phyloP scores from a whole-genome alignment of 805 yeast genomes.

The Yarrowia sp. region DNA sequence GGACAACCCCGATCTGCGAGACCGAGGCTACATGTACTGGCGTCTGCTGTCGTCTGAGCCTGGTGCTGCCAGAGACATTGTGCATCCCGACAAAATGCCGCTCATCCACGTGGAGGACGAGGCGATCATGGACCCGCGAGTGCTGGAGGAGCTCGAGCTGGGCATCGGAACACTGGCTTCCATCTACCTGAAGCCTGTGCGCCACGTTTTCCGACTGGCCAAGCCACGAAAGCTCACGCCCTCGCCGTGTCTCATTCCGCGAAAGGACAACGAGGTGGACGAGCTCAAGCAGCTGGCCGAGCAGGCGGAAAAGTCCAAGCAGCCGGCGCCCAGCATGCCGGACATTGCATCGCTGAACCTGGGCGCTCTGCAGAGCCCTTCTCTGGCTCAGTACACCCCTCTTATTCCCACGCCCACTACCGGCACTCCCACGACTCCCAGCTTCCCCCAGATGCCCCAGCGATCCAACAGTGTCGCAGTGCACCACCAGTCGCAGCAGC shows the following conservation, averaged over 20 bases:
- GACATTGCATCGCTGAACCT: background rate
- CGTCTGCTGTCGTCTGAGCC: constrained; percentile 59
- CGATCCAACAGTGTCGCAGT: constrained; percentile 10
- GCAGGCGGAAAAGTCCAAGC: constrained; percentile 18
- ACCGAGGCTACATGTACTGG: constrained; percentile 84
- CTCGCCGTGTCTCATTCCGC: constrained; percentile 49
- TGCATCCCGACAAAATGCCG: constrained; percentile 58
- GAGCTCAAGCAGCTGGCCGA: constrained; percentile 24
- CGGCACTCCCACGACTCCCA: constrained; percentile 10
- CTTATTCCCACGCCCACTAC: constrained; percentile 4
- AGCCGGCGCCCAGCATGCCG: background rate
- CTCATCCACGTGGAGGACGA: constrained; percentile 65
- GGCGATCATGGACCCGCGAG: constrained; percentile 56
- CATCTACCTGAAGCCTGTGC: constrained; percentile 77
- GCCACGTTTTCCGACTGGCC: constrained; percentile 70
- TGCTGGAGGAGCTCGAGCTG: constrained; percentile 77
- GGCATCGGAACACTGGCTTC: constrained; percentile 81
- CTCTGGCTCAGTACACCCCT: constrained; percentile 9
- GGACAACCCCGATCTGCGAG: constrained; percentile 82
- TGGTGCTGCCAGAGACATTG: constrained; percentile 50
- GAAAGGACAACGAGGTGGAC: constrained; percentile 26
- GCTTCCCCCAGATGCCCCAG: constrained; percentile 21
- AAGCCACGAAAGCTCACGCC: constrained; percentile 50
- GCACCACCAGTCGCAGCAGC: constrained; percentile 2
- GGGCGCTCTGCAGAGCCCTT: constrained; percentile 2